Evolutionary conservation across 768 basidiomycete species (phyloP).

Genomic region (Serendipita sp.): DNA sequence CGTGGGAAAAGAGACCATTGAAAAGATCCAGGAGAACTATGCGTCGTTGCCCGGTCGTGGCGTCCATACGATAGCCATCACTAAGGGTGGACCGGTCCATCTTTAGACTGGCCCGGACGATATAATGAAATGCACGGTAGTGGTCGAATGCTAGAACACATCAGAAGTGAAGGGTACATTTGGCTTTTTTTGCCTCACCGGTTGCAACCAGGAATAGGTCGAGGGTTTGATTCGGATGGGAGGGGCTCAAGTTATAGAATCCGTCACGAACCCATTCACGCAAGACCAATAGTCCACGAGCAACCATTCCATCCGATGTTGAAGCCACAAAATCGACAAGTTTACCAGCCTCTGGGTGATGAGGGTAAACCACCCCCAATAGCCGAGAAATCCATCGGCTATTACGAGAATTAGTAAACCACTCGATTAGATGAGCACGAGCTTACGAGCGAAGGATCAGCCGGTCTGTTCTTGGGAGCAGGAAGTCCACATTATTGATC

Average conservation of each 20-base stretch:
- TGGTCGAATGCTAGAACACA: background rate
- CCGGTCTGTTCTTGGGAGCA: background rate
- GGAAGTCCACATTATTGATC: background rate
- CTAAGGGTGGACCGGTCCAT: background rate
- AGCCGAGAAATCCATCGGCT: background rate
- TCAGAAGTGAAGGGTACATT: too few species aligned
- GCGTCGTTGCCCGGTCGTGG: background rate
- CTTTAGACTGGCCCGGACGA: background rate
- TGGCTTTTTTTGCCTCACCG: background rate
- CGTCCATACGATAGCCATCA: background rate
- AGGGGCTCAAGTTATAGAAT: background rate
- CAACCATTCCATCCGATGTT: background rate
- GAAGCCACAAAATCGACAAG: background rate
- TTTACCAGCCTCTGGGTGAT: background rate
- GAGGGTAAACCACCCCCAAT: background rate
- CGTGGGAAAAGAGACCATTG: background rate
- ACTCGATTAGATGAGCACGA: background rate
- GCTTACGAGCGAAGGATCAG: background rate
- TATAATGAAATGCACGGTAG: background rate
- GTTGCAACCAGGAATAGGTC: background rate
- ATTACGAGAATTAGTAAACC: background rate
- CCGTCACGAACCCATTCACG: background rate
- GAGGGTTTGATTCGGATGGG: background rate
- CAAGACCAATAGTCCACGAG: background rate
- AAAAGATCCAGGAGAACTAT: background rate